phyloP scores from a whole-genome alignment of 768 basidiomycete genomes.

The Lanmaoa rubissima region DNA sequence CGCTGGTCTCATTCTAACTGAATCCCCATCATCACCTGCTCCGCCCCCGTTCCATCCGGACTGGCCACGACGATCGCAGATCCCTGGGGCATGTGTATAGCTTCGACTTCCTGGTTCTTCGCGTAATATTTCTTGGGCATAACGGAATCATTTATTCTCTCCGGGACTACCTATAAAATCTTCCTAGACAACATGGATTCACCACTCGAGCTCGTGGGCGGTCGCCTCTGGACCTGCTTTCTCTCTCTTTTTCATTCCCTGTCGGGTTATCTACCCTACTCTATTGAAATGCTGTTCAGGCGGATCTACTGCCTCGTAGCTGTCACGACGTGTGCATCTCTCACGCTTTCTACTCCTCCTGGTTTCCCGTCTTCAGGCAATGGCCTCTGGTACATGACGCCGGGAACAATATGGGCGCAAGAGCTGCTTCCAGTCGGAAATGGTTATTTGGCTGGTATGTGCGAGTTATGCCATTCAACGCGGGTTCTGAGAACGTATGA shows the following conservation, averaged over 20 bases:
- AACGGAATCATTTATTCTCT: background rate
- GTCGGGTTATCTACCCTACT: conserved; percentile 16
- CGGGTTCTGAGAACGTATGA: background rate
- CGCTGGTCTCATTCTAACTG: background rate
- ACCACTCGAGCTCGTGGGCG: conserved; percentile 16
- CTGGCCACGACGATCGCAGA: background rate
- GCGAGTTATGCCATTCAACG: background rate
- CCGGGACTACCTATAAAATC: background rate
- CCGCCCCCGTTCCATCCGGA: background rate
- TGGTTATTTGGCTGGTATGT: conserved; percentile 62
- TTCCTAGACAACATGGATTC: conserved; percentile 21
- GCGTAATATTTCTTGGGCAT: background rate
- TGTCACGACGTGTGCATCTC: conserved; percentile 18
- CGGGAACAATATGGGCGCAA: conserved; percentile 53
- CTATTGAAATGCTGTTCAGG: conserved; percentile 17
- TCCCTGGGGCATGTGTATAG: conserved; percentile 2
- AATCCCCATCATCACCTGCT: background rate
- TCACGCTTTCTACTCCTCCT: conserved; percentile 28
- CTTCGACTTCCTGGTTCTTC: background rate
- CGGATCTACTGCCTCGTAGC: conserved; percentile 22
- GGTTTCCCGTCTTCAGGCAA: conserved; percentile 74
- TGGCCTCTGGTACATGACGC: conserved; percentile 65
- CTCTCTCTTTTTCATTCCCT: conserved; percentile 12
- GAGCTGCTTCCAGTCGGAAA: conserved; percentile 73
- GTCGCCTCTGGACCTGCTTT: conserved; percentile 15